These are phyloP conservation scores for Closterium sp. DNA, from an alignment of 139 green algal species.

Conservation along the genomic window DNA sequence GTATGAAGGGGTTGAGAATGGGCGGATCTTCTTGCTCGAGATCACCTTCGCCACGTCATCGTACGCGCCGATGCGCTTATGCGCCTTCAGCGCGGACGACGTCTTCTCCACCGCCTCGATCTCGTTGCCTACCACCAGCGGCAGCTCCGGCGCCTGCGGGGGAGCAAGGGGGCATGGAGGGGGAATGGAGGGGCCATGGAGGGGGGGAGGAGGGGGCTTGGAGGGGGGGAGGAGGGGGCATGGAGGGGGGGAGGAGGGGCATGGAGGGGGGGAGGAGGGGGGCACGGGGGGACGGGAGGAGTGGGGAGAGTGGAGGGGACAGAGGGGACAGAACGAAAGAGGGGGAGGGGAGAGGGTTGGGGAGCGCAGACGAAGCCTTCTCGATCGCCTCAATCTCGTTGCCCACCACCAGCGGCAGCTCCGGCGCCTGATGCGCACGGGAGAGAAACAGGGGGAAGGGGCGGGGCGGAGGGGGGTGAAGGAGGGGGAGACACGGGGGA, in stretches of 20 bases:
- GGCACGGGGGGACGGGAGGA: too few species aligned
- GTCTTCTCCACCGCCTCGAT: conserved; percentile 89
- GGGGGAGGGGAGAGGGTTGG: too few species aligned
- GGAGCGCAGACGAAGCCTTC: conserved; percentile 88
- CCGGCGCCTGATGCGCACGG: conserved; percentile 51
- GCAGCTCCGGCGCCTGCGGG: conserved; percentile 75
- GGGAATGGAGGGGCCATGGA: not conserved
- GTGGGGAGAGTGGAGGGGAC: too few species aligned
- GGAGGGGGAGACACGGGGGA: not conserved
- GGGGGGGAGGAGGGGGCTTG: too few species aligned
- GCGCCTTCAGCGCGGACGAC: conserved; percentile 80
- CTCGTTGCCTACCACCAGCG: conserved; percentile 88
- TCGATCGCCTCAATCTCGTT: conserved; percentile 80
- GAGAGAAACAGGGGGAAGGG: not conserved
- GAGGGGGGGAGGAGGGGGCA: too few species aligned
- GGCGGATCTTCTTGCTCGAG: conserved; percentile 74
- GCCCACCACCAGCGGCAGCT: conserved; percentile 93
- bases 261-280: too few species aligned
- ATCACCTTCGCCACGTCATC: conserved; percentile 88
- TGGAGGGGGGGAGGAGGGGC: too few species aligned
- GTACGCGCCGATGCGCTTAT: conserved; percentile 81
- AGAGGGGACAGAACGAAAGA: too few species aligned
- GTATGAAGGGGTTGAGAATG: too few species aligned
- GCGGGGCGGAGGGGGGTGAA: too few species aligned
- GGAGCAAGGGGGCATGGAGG: not conserved